These are phyloP conservation scores for Pythium biforme DNA, from an alignment of 352 stramenopile genomes.

Conservation along the genomic window DNA sequence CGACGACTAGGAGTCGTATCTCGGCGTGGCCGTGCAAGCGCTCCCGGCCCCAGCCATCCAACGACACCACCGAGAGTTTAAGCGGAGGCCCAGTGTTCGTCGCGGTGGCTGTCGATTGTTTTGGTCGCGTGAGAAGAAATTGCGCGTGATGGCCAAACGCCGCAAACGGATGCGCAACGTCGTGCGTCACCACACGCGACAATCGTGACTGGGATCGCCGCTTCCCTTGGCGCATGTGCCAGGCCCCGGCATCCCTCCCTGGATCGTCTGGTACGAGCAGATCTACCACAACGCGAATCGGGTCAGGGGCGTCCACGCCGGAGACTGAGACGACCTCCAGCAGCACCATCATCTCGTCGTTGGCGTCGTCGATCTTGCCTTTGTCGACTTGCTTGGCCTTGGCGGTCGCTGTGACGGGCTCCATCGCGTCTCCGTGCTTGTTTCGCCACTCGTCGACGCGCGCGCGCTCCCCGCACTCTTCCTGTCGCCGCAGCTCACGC, in stretches of 20 bases:
- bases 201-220: not conserved
- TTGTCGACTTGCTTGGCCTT: not conserved
- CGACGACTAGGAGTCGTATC: conserved; percentile 27
- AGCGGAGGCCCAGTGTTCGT: conserved; percentile 2
- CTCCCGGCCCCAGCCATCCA: conserved; percentile 48
- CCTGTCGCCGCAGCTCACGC: conserved; percentile 42
- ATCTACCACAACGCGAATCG: conserved; percentile 12
- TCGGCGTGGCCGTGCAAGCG: conserved; percentile 37
- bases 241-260: not conserved
- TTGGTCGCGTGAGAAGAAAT: not conserved
- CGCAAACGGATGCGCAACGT: not conserved
- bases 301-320: not conserved
- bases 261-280: not conserved
- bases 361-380: not conserved
- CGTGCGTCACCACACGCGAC: not conserved
- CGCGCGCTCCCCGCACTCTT: conserved; percentile 36
- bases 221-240: not conserved
- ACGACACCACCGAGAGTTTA: conserved; percentile 37
- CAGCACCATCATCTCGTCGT: conserved; percentile 18
- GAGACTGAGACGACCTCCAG: conserved; percentile 18
- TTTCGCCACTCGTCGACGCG: conserved; percentile 35
- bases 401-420: not conserved
- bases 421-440: conserved; percentile 4
- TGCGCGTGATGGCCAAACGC: conserved; percentile 16
- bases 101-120: not conserved